Evolutionary conservation across 2,329 filamentous ascomycete species (phyloP).

Genomic region (Sporothrix phasma): DNA sequence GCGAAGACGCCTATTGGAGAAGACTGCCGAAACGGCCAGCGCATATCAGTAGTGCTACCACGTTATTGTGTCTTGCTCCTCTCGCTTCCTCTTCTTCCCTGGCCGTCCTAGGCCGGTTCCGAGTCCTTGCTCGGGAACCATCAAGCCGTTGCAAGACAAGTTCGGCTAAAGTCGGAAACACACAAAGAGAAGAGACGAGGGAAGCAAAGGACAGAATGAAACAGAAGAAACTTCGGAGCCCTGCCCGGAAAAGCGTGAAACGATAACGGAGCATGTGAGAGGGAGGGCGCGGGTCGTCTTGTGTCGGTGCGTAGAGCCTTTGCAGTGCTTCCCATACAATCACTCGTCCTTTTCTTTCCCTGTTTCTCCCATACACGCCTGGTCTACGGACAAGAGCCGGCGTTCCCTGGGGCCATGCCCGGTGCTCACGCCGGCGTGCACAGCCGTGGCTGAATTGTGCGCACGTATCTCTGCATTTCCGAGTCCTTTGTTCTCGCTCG

Average conservation of each 20-base stretch:
- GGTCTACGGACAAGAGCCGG: background rate
- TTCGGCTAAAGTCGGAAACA: constrained; percentile 13
- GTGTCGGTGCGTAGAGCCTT: background rate
- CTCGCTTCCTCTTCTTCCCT: background rate
- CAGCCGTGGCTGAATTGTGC: background rate
- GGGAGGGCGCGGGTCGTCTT: background rate
- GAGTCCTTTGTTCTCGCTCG: background rate
- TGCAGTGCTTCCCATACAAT: background rate
- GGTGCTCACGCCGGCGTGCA: background rate
- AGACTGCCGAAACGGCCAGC: constrained; percentile 12
- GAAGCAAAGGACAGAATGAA: background rate
- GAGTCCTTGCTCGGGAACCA: constrained; percentile 8
- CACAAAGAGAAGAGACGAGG: background rate
- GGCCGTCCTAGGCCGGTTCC: constrained; percentile 4
- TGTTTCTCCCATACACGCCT: background rate
- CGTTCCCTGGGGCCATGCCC: background rate
- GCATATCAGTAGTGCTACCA: background rate
- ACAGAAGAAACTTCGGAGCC: background rate
- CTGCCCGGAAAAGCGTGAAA: background rate
- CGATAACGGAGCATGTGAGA: constrained; percentile 2
- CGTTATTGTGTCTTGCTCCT: background rate
- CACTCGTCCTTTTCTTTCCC: background rate
- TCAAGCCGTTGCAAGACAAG: background rate
- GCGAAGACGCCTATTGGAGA: constrained; percentile 1
- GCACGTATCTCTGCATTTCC: background rate